Base-by-base conservation (phyloP, 2,329 filamentous ascomycete species). In the Monosporascus sp. region DNA sequence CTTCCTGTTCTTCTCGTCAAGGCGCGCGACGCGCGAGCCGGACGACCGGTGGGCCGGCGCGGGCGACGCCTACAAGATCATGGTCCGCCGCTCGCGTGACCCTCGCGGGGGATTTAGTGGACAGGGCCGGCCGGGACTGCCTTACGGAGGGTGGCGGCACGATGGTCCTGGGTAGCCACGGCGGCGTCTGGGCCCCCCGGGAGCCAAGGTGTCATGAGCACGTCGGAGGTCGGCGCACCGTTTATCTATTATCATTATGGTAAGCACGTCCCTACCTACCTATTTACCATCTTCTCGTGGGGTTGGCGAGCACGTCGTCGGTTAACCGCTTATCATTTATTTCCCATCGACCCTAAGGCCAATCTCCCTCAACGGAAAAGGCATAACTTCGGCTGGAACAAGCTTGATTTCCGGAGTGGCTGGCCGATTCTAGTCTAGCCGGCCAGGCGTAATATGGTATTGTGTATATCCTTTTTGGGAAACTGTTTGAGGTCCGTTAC, bases 231-330 rank as follows among this genome's bases (percentile, higher is more conserved):
- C 6, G 57, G 55, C 2, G 55, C 55, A 1, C 54, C 59, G 4
- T 51, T 62, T n/a, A 54, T 62, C 14, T 62, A 62, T 38, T 62
- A 62, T 38, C 60, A 62, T 34, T 62, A 62, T 44, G 59, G 57
- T 59, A 45, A 55, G 31, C 31, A 34, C 5, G 59, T 53, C 3
- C 31, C 36, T 24, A 14, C n/a, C 22, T 39, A 37, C 37, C 38
- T 48, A n/a, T n/a, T n/a, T n/a, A 17, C 15, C 46, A 15, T 47
- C 41, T 38, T 37, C 11, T 45, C 25, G n/a, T 34, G 47, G 2
- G 27, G 37, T 49, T 48, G 8, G 15, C 7, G 34, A 22, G 36
- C 24, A 14, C 17, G 5, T n/a, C 18, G 34, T 38, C 5, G 27
- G 24, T 49, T 57, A 41, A 57, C 41, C 1, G 11, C 36, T 17